Evolutionary conservation across 305 asterid genomes (phyloP).

Genomic region (Fraxinus baroniana): DNA sequence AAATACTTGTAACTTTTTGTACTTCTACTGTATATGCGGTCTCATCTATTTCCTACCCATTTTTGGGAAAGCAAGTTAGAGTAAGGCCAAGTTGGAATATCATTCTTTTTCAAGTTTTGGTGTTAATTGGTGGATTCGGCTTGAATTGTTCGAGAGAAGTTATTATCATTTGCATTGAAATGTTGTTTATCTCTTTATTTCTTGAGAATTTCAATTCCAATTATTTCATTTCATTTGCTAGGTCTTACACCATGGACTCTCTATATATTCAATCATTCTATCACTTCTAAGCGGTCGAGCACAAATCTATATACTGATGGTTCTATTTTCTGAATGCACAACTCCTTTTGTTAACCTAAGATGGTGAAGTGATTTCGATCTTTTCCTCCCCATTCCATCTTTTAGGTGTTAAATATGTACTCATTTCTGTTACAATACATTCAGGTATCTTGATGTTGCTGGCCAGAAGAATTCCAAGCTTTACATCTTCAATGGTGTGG

Average conservation of each 20-base stretch:
- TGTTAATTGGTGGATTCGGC: constrained; percentile 8
- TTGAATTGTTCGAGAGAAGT: not conserved
- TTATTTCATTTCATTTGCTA: constrained; percentile 31
- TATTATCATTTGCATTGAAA: constrained; percentile 4
- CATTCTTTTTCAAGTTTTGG: not conserved
- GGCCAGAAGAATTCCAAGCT: constrained; percentile 71
- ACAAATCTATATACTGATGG: constrained; percentile 73
- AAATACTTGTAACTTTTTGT: not conserved
- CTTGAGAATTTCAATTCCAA: constrained; percentile 1
- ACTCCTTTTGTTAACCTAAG: constrained; percentile 88
- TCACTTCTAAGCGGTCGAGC: constrained; percentile 85
- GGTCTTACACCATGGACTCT: constrained; percentile 90
- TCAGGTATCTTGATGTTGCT: constrained; percentile 78
- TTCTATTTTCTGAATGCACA: constrained; percentile 82
- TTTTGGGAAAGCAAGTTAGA: not conserved
- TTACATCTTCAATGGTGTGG: constrained; percentile 72
- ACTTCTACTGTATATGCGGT: not conserved
- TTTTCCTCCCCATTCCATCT: constrained; percentile 8
- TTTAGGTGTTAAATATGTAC: not conserved
- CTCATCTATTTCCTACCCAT: not conserved
- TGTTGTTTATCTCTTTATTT: not conserved
- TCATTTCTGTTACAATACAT: constrained; percentile 14
- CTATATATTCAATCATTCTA: constrained; percentile 65
- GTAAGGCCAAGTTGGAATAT: not conserved
- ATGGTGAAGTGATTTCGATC: constrained; percentile 50